Percentiles rank a stretch among this genome's conserved stretches.
phyloP scores from a whole-genome alignment of 1,284 basidiomycete species.

The Ceratobasidium sp. region DNA sequence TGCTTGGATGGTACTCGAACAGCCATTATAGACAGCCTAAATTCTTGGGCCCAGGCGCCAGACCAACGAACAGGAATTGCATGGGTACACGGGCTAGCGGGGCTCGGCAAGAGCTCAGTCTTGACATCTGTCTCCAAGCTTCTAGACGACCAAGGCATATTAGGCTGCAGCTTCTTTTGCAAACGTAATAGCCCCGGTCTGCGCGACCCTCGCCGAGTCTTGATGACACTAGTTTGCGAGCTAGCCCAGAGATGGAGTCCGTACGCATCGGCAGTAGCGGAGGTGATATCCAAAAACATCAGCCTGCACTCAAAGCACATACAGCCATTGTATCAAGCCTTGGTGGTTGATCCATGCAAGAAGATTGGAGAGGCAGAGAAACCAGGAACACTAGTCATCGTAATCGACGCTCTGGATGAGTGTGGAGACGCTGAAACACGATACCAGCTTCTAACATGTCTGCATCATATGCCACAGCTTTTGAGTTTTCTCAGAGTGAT shows the following conservation, averaged over 20 bases:
- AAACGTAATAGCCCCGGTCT: too few relatives aligned
- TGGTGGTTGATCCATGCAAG: neutral
- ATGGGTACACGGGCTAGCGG: conserved; percentile 44
- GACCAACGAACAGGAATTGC: neutral
- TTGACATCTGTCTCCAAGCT: conserved; percentile 40
- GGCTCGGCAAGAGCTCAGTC: neutral
- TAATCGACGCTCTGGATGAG: too few relatives aligned
- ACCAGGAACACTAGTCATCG: conserved; percentile 1
- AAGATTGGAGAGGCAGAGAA: neutral
- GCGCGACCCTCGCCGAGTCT: too few relatives aligned
- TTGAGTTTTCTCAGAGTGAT: conserved; percentile 1
- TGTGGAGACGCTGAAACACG: neutral
- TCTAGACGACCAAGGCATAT: neutral
- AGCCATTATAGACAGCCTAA: neutral
- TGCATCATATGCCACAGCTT: neutral
- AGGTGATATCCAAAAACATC: neutral
- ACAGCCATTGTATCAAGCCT: neutral
- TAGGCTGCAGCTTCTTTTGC: too few relatives aligned
- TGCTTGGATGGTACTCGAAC: neutral
- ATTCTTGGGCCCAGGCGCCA: neutral
- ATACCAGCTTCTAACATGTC: neutral
- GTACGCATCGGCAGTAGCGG: neutral
- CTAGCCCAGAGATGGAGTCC: neutral
- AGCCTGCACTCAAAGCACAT: neutral
- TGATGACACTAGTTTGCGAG: neutral